Evolutionary conservation across 805 yeast species (phyloP).

Genomic region (Cyberlindnera suaveolens): DNA sequence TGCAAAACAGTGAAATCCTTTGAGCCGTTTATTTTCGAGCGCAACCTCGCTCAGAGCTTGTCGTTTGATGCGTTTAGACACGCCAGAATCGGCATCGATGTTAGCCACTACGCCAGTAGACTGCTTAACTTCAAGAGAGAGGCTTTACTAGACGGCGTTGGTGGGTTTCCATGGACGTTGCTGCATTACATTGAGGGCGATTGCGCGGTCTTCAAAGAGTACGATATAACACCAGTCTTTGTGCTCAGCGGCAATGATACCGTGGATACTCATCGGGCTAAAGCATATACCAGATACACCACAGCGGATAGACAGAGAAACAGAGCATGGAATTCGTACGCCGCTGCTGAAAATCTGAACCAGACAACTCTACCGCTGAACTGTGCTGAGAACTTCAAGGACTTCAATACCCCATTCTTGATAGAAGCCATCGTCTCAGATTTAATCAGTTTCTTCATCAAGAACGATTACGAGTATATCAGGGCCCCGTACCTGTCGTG

Average conservation of each 20-base stretch:
- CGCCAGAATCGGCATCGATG: conserved; percentile 78
- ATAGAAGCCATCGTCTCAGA: conserved; percentile 46
- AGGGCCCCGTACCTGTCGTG: conserved; percentile 82
- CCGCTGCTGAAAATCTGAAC: conserved; percentile 10
- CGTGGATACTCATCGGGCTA: conserved; percentile 28
- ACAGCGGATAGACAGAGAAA: conserved; percentile 34
- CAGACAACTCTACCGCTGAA: conserved; percentile 19
- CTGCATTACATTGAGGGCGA: conserved; percentile 53
- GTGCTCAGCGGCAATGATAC: conserved; percentile 65
- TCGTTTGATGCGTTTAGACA: conserved; percentile 61
- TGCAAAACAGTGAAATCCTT: conserved; percentile 41
- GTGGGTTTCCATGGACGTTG: conserved; percentile 71
- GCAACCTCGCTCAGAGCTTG: conserved; percentile 50
- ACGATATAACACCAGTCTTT: conserved; percentile 70
- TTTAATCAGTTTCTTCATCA: conserved; percentile 51
- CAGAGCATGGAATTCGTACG: conserved; percentile 37
- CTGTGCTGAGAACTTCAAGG: conserved; percentile 45
- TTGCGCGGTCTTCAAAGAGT: conserved; percentile 50
- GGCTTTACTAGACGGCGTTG: conserved; percentile 66
- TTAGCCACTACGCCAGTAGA: conserved; percentile 66
- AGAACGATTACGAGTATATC: conserved; percentile 53
- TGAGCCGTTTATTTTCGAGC: conserved; percentile 64
- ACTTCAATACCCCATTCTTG: conserved; percentile 38
- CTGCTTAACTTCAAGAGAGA: conserved; percentile 58
- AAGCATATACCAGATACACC: conserved; percentile 29